These are phyloP conservation scores for Xylaria venustula DNA, from an alignment of 495 filamentous ascomycete species.

Conservation along the genomic window DNA sequence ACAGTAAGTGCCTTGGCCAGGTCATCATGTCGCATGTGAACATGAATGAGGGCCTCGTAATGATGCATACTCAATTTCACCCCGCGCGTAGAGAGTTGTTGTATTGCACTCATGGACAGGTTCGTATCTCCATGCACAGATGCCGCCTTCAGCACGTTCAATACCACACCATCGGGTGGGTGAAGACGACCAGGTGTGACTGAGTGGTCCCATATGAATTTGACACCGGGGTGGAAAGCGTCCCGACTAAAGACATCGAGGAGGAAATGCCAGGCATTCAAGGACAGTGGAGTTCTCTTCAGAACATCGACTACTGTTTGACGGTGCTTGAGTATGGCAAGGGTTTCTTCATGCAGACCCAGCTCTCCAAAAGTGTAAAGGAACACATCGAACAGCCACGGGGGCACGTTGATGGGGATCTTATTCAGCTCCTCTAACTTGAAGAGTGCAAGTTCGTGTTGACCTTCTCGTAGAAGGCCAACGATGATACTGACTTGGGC, in stretches of 20 bases:
- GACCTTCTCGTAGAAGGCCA: constrained; percentile 74
- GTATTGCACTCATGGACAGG: constrained; percentile 66
- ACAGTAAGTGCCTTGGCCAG: constrained; percentile 56
- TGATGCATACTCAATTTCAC: constrained; percentile 58
- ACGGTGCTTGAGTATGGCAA: constrained; percentile 60
- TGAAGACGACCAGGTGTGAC: constrained; percentile 64
- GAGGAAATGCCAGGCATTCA: constrained; percentile 62
- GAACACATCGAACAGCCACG: constrained; percentile 75
- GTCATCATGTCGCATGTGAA: constrained; percentile 59
- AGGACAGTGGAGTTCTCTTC: constrained; percentile 32
- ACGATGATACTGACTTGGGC: constrained; percentile 68
- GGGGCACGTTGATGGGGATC: constrained; percentile 53
- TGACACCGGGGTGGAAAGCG: constrained; percentile 36
- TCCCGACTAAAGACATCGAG: constrained; percentile 64
- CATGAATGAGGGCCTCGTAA: constrained; percentile 72
- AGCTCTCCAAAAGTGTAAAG: constrained; percentile 66
- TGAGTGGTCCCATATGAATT: constrained; percentile 57
- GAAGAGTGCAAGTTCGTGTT: constrained; percentile 78
- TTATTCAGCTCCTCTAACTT: constrained; percentile 65
- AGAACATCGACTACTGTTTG: constrained; percentile 43
- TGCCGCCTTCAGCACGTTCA: constrained; percentile 67
- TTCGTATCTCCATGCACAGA: constrained; percentile 61
- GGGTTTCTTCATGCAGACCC: constrained; percentile 73
- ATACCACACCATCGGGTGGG: constrained; percentile 62
- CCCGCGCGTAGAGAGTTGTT: constrained; percentile 52